A percentile compares a stretch with the other conserved stretches of the same genome.
Conservation (phyloP, 768 basidiomycete species). For the Lactarius pseudohatsudake region DNA sequence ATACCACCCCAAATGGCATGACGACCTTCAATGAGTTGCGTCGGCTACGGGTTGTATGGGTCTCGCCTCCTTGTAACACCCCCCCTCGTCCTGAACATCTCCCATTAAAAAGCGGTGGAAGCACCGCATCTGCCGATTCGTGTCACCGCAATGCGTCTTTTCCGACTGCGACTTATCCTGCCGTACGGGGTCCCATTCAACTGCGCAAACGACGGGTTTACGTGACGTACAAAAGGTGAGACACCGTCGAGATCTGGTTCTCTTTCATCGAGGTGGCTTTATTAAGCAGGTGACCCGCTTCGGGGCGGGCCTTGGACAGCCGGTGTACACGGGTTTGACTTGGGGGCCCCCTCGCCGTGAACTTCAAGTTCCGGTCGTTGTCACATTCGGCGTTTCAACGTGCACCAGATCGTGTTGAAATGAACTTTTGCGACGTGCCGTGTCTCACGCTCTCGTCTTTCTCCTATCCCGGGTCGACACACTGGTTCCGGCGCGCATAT, state of each 20-base stretch:
- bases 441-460: slow-evolving; percentile 8
- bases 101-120: slow-evolving; percentile 32
- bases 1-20: slow-evolving; percentile 49
- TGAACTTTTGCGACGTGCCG: slow-evolving; percentile 54
- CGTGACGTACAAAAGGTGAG: slow-evolving; percentile 45
- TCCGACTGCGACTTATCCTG: slow-evolving; percentile 25
- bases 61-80: neutral
- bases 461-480: neutral
- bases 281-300: slow-evolving; percentile 45
- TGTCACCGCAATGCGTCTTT: slow-evolving; percentile 49
- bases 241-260: slow-evolving; percentile 56
- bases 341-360: neutral
- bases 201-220: slow-evolving; percentile 56
- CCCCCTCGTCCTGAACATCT: neutral
- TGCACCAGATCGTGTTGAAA: slow-evolving; percentile 53
- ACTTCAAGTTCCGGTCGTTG: neutral
- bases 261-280: slow-evolving; percentile 48
- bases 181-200: slow-evolving; percentile 44
- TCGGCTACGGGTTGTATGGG: slow-evolving; percentile 40
- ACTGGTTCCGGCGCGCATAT: slow-evolving; percentile 4
- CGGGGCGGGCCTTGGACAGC: neutral
- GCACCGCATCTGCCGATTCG: slow-evolving; percentile 45
- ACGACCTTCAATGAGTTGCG: slow-evolving; percentile 36
- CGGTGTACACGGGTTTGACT: slow-evolving; percentile 12
- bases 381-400: slow-evolving; percentile 46